Percentiles rank a stretch among this genome's conserved stretches.
These are phyloP conservation scores for Fraxinus sp. DNA, from an alignment of 305 asterid species.

Conservation along the genomic window DNA sequence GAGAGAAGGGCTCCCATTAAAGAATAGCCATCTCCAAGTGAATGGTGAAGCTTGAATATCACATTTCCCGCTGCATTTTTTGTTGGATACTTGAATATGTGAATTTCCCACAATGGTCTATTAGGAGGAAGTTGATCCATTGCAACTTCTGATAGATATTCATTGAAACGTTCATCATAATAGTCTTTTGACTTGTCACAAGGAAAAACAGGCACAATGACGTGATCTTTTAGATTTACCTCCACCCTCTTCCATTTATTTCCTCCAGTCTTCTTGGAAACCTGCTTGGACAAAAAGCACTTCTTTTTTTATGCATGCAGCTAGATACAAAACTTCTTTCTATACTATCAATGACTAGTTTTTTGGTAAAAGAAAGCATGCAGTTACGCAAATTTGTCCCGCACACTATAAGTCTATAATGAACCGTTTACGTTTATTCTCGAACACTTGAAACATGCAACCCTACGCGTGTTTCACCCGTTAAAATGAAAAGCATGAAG, in stretches of 20 bases:
- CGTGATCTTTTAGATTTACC: background rate
- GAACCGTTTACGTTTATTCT: background rate
- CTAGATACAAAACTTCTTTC: background rate
- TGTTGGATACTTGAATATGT: background rate
- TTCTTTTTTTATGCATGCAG: background rate
- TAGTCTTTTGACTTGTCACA: background rate
- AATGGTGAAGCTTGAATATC: background rate
- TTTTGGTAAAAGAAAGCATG: background rate
- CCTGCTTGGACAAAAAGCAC: constrained; percentile 16
- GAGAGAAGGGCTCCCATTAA: constrained; percentile 34
- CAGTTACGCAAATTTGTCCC: background rate
- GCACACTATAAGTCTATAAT: background rate
- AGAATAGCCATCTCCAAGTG: background rate
- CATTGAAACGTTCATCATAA: constrained; percentile 20
- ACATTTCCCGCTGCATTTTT: background rate
- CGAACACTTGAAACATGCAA: background rate
- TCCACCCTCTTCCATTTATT: constrained; percentile 26
- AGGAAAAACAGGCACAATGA: background rate
- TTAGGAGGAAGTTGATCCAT: constrained; percentile 13
- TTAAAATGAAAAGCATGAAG: background rate
- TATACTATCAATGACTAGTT: too few species aligned
- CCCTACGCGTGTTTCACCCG: background rate
- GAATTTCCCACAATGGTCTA: background rate
- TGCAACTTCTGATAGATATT: constrained; percentile 24
- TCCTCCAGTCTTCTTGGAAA: background rate